Base-by-base conservation (phyloP, 768 basidiomycete species). In the Mycena galericulata region DNA sequence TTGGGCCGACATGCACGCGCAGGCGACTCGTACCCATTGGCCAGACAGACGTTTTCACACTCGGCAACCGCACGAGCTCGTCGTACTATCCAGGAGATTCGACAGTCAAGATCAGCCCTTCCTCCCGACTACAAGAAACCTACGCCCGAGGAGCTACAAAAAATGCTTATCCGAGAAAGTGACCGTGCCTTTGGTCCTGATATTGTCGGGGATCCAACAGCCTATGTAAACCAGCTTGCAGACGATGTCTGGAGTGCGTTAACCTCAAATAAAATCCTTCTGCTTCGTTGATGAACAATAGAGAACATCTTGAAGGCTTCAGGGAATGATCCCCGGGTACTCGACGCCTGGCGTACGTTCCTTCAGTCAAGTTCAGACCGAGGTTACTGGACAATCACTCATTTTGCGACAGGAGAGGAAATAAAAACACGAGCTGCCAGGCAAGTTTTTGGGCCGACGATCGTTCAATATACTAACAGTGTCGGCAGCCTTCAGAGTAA, bases 211-310 rank as follows among this genome's bases (percentile, higher is more conserved):
- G 60, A 72, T 50, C 62, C 70, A 12, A 38, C 27, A 24, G 40
- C 51, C 10, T 49, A 55, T 32, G 70, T 58, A 11, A 68, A 68
- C 45, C 61, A 68, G 38, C 41, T 47, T 12, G 54, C 63, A 51
- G 70, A 72, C 60, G 67, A 62, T 17, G 60, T 57, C 24, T 72
- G 67, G 62, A 72, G 70, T 71, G 50, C n/a, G 70, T 68, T n/a
- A n/a, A 8, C 26, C 4, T 38, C 15, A 11, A 62, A 1, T 24
- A 54, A 63, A 10, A 22, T 51, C 24, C 12, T 32, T 47, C n/a
- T 54, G 22, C 10, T 27, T 18, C 30, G n/a, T 49, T 65, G 36
- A 67, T 30, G 18, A 47, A 45, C 6, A 4, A 22, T 49, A 71
- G 70, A 72, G 54, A 27, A 65, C 4, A 27, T 64, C 6, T 46